These are phyloP conservation scores for Ilyonectria mors-panacis DNA, from an alignment of 2,329 filamentous ascomycete genomes.

Conservation along the genomic window DNA sequence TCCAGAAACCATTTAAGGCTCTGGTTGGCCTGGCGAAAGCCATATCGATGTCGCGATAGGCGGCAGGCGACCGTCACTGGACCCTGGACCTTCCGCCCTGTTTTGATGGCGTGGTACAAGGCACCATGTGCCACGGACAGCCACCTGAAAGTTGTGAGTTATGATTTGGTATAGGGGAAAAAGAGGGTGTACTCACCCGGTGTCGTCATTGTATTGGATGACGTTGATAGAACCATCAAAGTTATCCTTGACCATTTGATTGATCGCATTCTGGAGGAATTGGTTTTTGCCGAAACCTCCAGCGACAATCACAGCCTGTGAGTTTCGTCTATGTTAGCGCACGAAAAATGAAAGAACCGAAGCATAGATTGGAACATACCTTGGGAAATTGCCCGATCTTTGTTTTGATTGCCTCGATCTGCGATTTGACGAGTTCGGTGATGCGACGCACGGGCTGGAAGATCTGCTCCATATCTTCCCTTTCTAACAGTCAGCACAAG, in stretches of 20 bases:
- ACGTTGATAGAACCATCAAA: background rate
- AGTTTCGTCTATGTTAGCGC: background rate
- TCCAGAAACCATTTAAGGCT: background rate
- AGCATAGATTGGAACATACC: background rate
- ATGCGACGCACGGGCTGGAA: too few relatives aligned
- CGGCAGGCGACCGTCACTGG: background rate
- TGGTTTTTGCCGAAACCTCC: background rate
- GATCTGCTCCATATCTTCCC: too few relatives aligned
- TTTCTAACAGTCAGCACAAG: too few relatives aligned
- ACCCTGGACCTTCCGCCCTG: too few relatives aligned
- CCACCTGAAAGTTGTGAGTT: background rate
- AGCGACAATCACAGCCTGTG: background rate
- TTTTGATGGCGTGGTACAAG: background rate
- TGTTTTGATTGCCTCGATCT: background rate
- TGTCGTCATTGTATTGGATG: background rate
- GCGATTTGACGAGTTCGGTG: too few relatives aligned
- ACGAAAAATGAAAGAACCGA: background rate
- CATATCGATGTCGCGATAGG: background rate
- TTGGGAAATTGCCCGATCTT: background rate
- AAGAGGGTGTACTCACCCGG: background rate
- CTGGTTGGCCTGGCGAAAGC: background rate
- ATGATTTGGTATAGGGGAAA: background rate
- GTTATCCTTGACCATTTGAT: background rate
- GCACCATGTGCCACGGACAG: background rate
- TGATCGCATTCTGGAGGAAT: background rate